These are phyloP conservation scores for Mycena amicta DNA, from an alignment of 768 basidiomycete genomes.

Conservation along the genomic window DNA sequence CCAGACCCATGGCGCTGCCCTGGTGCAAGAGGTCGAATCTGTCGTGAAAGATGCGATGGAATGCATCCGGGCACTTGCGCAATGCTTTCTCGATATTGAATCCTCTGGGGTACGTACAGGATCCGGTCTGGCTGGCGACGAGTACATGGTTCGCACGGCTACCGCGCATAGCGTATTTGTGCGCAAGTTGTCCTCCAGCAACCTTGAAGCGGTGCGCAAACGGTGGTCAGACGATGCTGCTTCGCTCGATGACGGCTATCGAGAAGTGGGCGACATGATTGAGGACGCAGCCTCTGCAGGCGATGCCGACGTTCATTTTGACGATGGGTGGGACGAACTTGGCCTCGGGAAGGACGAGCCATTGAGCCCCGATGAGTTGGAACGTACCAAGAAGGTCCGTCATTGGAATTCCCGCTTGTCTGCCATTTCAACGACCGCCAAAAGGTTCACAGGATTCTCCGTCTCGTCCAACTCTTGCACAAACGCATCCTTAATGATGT, in stretches of 20 bases:
- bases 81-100: conserved; percentile 44
- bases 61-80: conserved; percentile 45
- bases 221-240: conserved; percentile 54
- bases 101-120: conserved; percentile 21
- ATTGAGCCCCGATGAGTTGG: conserved; percentile 53
- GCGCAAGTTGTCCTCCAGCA: conserved; percentile 55
- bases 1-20: conserved; percentile 44
- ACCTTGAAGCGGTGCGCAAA: conserved; percentile 58
- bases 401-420: background rate
- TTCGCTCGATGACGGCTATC: conserved; percentile 61
- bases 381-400: conserved; percentile 60
- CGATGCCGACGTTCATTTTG: conserved; percentile 34
- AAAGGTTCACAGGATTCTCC: conserved; percentile 64
- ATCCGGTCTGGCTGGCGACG: conserved; percentile 36
- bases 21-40: conserved; percentile 46
- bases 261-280: conserved; percentile 61
- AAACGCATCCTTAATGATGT: conserved; percentile 59
- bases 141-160: conserved; percentile 59
- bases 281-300: conserved; percentile 35
- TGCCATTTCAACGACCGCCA: conserved; percentile 2
- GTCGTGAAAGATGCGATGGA: conserved; percentile 45
- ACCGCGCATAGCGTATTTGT: conserved; percentile 65
- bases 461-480: conserved; percentile 62
- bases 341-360: conserved; percentile 49
- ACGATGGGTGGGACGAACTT: conserved; percentile 71